Percentiles rank a stretch among this genome's conserved stretches.
Conservation (phyloP, 768 basidiomycete genomes). For the Fomitopsis pulvina region DNA sequence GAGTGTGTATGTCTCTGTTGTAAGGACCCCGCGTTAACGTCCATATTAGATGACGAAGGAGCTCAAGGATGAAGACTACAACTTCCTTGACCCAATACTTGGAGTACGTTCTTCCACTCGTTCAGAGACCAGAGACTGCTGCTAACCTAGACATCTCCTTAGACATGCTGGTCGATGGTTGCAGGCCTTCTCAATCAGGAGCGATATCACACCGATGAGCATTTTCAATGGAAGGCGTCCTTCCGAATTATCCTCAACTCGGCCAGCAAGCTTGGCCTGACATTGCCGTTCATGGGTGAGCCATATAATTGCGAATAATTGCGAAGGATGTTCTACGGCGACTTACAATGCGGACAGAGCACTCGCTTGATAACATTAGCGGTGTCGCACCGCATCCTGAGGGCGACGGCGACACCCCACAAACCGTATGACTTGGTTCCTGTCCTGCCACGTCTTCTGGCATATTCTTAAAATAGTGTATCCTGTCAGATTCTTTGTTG, state of each 20-base stretch:
- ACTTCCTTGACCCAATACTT: conserved; percentile 18
- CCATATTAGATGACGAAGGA: conserved; percentile 11
- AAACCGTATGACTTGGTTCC: neutral
- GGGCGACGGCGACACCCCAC: neutral
- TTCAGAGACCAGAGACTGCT: no score
- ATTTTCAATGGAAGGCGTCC: conserved; percentile 5
- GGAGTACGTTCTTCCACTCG: conserved; percentile 10
- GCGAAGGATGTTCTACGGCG: neutral
- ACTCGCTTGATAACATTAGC: conserved; percentile 4
- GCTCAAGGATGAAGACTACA: conserved; percentile 19
- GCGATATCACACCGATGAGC: neutral
- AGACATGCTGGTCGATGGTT: conserved; percentile 19
- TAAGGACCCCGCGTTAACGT: neutral
- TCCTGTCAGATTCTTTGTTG: no score
- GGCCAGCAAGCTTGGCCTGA: conserved; percentile 12
- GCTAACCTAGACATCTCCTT: neutral
- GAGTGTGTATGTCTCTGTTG: neutral
- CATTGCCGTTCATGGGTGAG: conserved; percentile 16
- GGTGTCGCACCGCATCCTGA: neutral
- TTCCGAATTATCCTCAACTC: conserved; percentile 10
- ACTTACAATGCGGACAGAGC: neutral
- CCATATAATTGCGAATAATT: no score
- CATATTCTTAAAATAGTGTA: no score
- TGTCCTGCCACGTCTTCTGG: neutral
- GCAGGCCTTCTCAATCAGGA: conserved; percentile 16